Conservation (phyloP, 352 stramenopile genomes). For the Phytophthora pisi region DNA sequence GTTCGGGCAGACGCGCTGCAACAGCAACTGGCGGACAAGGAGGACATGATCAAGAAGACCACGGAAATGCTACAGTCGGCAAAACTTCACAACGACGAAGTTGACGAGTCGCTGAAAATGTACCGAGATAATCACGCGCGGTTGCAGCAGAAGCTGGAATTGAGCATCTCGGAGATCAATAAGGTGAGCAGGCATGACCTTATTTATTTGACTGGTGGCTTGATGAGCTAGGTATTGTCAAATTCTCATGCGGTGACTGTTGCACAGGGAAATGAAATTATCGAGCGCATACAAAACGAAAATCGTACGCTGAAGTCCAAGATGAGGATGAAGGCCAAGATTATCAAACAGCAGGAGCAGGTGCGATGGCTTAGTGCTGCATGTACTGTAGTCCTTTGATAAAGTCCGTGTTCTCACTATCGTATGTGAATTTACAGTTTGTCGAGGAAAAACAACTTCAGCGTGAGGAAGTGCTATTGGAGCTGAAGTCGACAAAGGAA, state of each 20-base stretch:
- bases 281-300: conserved; percentile 88
- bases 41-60: conserved; percentile 78
- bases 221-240: not conserved
- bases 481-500: conserved; percentile 70
- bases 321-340: conserved; percentile 88
- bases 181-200: conserved; percentile 54
- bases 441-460: conserved; percentile 83
- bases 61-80: conserved; percentile 68
- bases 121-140: conserved; percentile 87
- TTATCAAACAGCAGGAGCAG: conserved; percentile 91
- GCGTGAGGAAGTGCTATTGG: conserved; percentile 60
- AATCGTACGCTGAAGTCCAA: conserved; percentile 79
- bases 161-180: conserved; percentile 92
- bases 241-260: not conserved
- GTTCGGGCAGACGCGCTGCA: conserved; percentile 69
- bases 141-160: conserved; percentile 87
- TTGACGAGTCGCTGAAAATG: conserved; percentile 88
- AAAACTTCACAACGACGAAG: conserved; percentile 76
- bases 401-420: not conserved
- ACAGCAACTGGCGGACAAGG: conserved; percentile 82
- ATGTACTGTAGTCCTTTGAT: not conserved
- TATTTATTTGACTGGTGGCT: not conserved
- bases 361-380: conserved; percentile 21
- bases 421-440: conserved; percentile 35
- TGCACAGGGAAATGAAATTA: conserved; percentile 87